These are phyloP conservation scores for Chlamydomonas eustigma DNA, from an alignment of 139 green algal genomes.

Conservation along the genomic window DNA sequence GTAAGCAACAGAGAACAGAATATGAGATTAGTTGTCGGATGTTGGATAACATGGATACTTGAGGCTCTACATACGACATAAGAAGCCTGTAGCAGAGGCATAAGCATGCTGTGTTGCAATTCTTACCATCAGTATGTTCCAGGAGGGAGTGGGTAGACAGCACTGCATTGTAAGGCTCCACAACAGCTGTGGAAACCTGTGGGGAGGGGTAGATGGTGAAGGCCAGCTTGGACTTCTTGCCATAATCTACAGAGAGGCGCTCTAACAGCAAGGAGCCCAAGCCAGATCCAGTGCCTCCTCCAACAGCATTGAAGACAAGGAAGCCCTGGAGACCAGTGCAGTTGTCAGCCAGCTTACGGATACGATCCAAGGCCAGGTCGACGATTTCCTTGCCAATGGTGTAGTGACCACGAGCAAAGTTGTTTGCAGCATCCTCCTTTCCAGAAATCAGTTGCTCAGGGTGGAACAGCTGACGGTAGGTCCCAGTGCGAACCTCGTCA, in stretches of 20 bases:
- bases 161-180: constrained; percentile 97
- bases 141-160: constrained; percentile 95
- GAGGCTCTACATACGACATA: constrained; percentile 97
- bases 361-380: too few species aligned
- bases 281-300: constrained; percentile 94
- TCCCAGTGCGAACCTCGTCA: too few species aligned
- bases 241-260: constrained; percentile 95
- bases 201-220: too few species aligned
- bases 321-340: constrained; percentile 95
- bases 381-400: too few species aligned
- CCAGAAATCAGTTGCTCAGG: constrained; percentile 96
- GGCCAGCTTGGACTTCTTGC: too few species aligned
- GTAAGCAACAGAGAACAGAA: too few species aligned
- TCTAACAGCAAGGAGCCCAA: constrained; percentile 95
- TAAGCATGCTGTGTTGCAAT: too few species aligned
- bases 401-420: too few species aligned
- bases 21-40: too few species aligned
- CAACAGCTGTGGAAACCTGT: constrained; percentile 91
- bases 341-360: too few species aligned
- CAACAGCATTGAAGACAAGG: constrained; percentile 89
- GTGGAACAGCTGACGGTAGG: too few species aligned
- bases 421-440: constrained; percentile 92
- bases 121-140: constrained; percentile 95
- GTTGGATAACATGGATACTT: constrained; percentile 97
- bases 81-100: too few species aligned